phyloP scores from a whole-genome alignment of 345 rosid species.

The Moringa oleifera region DNA sequence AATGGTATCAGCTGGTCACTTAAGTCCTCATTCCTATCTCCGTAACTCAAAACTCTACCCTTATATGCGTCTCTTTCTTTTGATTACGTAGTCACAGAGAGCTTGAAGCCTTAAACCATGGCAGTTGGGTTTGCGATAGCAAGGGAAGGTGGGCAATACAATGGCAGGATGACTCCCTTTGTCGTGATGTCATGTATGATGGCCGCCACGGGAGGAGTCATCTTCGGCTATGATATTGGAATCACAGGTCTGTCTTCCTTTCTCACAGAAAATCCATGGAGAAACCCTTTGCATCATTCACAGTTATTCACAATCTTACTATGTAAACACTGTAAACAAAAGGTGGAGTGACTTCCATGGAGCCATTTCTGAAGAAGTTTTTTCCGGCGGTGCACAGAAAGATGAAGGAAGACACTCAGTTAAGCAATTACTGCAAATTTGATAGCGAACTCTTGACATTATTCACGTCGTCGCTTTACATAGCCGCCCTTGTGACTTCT shows the following conservation, averaged over 20 bases:
- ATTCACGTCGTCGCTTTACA: constrained; percentile 73
- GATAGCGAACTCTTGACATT: constrained; percentile 63
- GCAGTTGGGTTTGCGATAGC: constrained; percentile 30
- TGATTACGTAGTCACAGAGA: too few species aligned
- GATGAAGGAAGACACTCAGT: constrained; percentile 42
- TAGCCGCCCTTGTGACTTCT: constrained; percentile 60
- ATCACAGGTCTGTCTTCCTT: constrained; percentile 44
- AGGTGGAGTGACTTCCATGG: constrained; percentile 91
- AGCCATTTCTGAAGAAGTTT: constrained; percentile 50
- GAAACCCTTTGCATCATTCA: not conserved
- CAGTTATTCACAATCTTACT: not conserved
- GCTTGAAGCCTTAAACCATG: constrained; percentile 38
- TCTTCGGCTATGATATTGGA: constrained; percentile 88
- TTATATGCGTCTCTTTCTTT: too few species aligned
- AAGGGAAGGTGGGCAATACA: constrained; percentile 25
- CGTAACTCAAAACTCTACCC: too few species aligned
- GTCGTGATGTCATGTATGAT: constrained; percentile 67
- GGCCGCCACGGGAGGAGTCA: constrained; percentile 90
- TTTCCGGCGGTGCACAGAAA: constrained; percentile 47
- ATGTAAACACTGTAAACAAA: not conserved
- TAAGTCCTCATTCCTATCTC: too few species aligned
- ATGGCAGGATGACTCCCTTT: constrained; percentile 52
- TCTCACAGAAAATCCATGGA: not conserved
- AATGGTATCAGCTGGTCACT: too few species aligned
- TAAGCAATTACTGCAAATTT: constrained; percentile 70